These are phyloP conservation scores for Ustilago bromivora DNA, from an alignment of 1,284 basidiomycete genomes.

Conservation along the genomic window DNA sequence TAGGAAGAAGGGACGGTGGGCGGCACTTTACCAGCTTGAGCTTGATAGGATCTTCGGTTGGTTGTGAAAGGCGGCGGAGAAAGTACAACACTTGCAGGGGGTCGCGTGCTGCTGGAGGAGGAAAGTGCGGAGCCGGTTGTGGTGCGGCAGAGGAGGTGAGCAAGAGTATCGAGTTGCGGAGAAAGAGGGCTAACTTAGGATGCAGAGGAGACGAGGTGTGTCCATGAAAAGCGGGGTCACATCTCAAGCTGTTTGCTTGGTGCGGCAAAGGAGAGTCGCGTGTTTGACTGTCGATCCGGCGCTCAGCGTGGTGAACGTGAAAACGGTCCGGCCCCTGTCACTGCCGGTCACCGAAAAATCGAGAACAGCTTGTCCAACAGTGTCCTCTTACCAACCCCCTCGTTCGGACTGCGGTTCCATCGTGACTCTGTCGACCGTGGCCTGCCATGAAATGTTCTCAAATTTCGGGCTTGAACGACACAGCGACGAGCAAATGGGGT, in stretches of 20 bases:
- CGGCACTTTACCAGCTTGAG: slow-evolving; percentile 27
- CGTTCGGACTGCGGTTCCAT: too few species aligned
- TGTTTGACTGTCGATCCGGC: neutral
- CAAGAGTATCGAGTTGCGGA: neutral
- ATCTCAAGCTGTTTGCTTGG: neutral
- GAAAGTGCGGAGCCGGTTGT: neutral
- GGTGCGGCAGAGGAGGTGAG: neutral
- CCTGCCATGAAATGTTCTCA: too few species aligned
- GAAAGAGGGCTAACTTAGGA: neutral
- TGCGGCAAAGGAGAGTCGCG: neutral
- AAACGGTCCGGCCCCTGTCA: slow-evolving; percentile 16
- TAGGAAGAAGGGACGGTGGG: neutral
- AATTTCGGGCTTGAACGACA: too few species aligned
- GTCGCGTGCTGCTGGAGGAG: neutral
- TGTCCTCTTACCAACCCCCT: too few species aligned
- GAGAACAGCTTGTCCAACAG: too few species aligned
- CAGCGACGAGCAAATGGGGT: neutral
- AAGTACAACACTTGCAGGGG: neutral
- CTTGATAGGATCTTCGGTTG: slow-evolving; percentile 1
- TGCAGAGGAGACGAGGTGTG: neutral
- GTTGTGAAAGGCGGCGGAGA: slow-evolving; percentile 6
- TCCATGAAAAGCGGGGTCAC: slow-evolving; percentile 16
- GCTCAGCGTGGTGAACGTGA: slow-evolving; percentile 19
- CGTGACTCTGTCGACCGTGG: too few species aligned
- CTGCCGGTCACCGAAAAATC: slow-evolving; percentile 2